Conservation (phyloP, 2,329 filamentous ascomycete species). For the Exophiala sp. region DNA sequence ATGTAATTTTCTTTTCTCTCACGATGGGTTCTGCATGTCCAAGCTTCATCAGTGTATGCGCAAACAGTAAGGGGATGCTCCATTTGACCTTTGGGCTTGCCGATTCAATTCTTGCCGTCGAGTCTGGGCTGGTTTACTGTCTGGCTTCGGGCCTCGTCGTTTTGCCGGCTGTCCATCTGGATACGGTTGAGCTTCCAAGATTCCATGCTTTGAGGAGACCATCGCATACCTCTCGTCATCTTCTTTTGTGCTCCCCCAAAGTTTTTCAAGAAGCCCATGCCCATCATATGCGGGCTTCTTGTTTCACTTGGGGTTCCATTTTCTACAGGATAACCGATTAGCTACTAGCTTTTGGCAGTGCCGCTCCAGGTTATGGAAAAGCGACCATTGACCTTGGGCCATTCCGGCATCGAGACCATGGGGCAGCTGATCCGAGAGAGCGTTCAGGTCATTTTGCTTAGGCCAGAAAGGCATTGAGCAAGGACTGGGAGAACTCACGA, state of each 20-base stretch:
- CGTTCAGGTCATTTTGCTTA: background rate
- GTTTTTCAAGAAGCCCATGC: conserved; percentile 60
- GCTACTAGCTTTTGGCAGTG: background rate
- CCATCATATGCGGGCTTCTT: conserved; percentile 34
- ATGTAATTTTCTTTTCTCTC: conserved; percentile 96
- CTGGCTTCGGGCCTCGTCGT: conserved; percentile 87
- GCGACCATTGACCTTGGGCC: background rate
- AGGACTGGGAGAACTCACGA: conserved; percentile 8
- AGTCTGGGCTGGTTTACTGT: conserved; percentile 89
- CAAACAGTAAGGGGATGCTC: background rate
- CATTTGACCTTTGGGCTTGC: conserved; percentile 78
- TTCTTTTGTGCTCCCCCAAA: conserved; percentile 61
- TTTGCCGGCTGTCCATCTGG: conserved; percentile 83
- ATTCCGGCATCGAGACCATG: background rate
- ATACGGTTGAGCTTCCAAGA: conserved; percentile 7
- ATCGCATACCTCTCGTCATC: conserved; percentile 61
- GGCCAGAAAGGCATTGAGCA: background rate
- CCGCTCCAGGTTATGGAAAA: background rate
- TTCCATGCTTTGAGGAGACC: background rate
- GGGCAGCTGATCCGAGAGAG: background rate
- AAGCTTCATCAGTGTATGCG: background rate
- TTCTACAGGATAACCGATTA: conserved; percentile 9
- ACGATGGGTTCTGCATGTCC: conserved; percentile 70
- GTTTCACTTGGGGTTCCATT: conserved; percentile 17
- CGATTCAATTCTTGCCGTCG: conserved; percentile 89